Conservation (phyloP, 2,329 filamentous ascomycete genomes). For the Aureobasidium sp. region DNA sequence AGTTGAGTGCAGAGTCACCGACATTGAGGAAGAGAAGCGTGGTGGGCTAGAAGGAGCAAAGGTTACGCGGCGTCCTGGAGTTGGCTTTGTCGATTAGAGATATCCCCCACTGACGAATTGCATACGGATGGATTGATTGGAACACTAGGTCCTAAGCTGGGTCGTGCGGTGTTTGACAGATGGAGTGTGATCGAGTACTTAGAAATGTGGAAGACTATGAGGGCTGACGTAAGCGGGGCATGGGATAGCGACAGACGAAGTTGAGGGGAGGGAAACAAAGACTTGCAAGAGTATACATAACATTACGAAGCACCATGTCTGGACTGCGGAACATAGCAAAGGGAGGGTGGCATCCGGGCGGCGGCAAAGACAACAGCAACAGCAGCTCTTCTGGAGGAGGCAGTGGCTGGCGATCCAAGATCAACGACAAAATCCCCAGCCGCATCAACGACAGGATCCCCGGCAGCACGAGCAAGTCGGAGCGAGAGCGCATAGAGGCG, state of each 20-base stretch:
- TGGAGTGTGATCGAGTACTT: not conserved
- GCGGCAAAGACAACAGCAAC: slow-evolving; percentile 30
- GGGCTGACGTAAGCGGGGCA: slow-evolving; percentile 10
- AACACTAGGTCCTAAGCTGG: not conserved
- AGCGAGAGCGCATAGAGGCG: slow-evolving; percentile 34
- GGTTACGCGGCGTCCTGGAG: not conserved
- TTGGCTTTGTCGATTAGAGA: slow-evolving; percentile 5
- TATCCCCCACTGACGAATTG: slow-evolving; percentile 11
- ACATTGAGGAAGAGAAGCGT: not conserved
- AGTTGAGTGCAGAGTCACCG: slow-evolving; percentile 33
- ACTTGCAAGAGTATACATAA: not conserved
- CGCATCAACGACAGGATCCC: slow-evolving; percentile 51
- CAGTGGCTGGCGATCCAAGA: slow-evolving; percentile 12
- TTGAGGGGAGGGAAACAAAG: not conserved
- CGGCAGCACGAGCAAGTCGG: slow-evolving; percentile 42
- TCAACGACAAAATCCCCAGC: slow-evolving; percentile 51
- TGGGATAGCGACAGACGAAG: not conserved
- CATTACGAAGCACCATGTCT: not conserved
- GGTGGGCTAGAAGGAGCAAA: not conserved
- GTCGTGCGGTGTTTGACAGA: not conserved
- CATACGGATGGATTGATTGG: not conserved
- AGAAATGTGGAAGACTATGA: not conserved
- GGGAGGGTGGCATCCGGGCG: slow-evolving; percentile 43
- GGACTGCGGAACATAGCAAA: slow-evolving; percentile 32
- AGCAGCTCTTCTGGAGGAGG: slow-evolving; percentile 22